Evolutionary conservation across 2,329 filamentous ascomycete species (phyloP).

Genomic region (Colletotrichum siamense): DNA sequence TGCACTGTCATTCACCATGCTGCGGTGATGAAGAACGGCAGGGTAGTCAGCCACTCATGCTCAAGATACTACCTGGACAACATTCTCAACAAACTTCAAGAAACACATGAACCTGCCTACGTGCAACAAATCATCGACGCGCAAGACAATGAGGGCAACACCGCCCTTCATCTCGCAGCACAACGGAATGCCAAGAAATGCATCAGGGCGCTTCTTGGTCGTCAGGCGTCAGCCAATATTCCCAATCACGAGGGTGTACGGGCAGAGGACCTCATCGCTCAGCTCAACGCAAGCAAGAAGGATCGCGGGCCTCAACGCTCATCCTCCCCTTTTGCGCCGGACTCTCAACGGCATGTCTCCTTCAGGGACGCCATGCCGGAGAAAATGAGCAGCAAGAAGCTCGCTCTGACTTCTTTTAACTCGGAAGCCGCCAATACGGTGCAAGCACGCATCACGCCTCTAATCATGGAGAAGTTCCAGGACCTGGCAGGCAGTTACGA

Average conservation of each 20-base stretch:
- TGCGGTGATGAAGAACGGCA: constrained; percentile 83
- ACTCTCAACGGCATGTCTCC: constrained; percentile 61
- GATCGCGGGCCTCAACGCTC: constrained; percentile 74
- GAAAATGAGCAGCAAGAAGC: constrained; percentile 42
- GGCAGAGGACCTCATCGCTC: constrained; percentile 83
- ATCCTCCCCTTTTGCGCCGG: constrained; percentile 73
- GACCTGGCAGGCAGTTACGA: constrained; percentile 76
- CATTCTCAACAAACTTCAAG: constrained; percentile 84
- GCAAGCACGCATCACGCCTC: constrained; percentile 70
- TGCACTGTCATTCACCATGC: constrained; percentile 95
- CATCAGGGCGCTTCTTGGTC: constrained; percentile 77
- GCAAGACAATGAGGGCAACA: constrained; percentile 88
- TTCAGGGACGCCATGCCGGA: constrained; percentile 57
- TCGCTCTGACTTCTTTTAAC: constrained; percentile 48
- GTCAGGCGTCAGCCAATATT: constrained; percentile 84
- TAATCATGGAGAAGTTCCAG: constrained; percentile 75
- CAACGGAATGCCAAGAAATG: constrained; percentile 89
- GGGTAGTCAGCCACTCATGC: constrained; percentile 82
- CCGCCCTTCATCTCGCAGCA: constrained; percentile 77
- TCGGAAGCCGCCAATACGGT: constrained; percentile 73
- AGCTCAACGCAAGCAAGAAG: constrained; percentile 72
- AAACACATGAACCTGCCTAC: constrained; percentile 76
- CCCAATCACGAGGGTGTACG: constrained; percentile 82
- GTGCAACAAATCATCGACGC: constrained; percentile 81
- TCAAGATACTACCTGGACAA: constrained; percentile 94